phyloP scores from a whole-genome alignment of 2,329 filamentous ascomycete species.

The Pseudogymnoascus sp. region DNA sequence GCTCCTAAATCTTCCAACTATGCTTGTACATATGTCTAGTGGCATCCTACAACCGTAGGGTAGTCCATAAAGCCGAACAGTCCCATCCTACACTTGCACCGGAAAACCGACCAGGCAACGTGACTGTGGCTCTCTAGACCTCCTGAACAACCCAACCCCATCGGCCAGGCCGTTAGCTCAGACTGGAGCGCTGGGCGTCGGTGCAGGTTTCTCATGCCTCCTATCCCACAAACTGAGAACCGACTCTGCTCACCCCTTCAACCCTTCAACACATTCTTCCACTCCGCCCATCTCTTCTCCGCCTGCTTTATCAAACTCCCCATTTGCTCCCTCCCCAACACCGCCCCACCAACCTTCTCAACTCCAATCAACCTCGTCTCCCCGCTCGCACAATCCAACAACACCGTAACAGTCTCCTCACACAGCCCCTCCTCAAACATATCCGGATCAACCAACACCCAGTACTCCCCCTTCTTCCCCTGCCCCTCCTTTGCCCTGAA shows the following conservation, averaged over 20 bases:
- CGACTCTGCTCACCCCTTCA: not conserved
- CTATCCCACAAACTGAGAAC: not conserved
- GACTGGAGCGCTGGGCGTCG: too few relatives aligned
- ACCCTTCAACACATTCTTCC: conserved; percentile 10
- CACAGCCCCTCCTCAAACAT: conserved; percentile 81
- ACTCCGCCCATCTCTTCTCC: conserved; percentile 57
- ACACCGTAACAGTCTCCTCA: conserved; percentile 72
- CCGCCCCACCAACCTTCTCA: conserved; percentile 75
- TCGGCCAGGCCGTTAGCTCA: not conserved
- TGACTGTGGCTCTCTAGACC: not conserved
- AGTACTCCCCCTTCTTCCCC: conserved; percentile 47
- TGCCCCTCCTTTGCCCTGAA: conserved; percentile 53
- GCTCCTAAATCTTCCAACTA: not conserved
- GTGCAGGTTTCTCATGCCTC: not conserved
- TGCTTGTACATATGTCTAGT: not conserved
- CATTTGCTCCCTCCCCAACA: conserved; percentile 58
- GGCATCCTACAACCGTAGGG: not conserved
- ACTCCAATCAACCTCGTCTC: conserved; percentile 58
- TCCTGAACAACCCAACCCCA: not conserved
- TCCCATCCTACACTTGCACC: not conserved
- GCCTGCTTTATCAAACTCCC: conserved; percentile 52
- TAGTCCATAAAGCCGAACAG: not conserved
- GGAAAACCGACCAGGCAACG: not conserved
- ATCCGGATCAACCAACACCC: conserved; percentile 85
- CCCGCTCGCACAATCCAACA: conserved; percentile 54